Conservation (phyloP, 2,329 filamentous ascomycete species). For the Parafenestella ontariensis region DNA sequence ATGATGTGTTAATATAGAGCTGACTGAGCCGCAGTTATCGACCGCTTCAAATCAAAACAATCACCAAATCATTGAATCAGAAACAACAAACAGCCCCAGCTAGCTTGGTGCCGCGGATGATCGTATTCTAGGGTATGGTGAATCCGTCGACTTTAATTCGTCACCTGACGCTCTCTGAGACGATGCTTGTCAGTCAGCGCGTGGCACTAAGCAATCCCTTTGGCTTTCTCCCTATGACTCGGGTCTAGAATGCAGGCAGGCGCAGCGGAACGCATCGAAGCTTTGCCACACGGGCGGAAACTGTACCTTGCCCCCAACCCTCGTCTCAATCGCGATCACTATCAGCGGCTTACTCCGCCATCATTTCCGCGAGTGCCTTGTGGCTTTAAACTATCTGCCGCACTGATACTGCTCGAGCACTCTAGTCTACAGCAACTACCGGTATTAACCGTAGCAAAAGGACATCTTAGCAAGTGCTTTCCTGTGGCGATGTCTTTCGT, state of each 20-base stretch:
- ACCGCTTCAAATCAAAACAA: slow-evolving; percentile 16
- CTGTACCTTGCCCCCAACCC: slow-evolving; percentile 6
- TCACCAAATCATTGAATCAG: slow-evolving; percentile 14
- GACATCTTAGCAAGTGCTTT: background rate
- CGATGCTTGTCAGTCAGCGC: slow-evolving; percentile 34
- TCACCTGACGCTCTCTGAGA: slow-evolving; percentile 30
- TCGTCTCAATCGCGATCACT: slow-evolving; percentile 1
- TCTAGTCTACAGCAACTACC: background rate
- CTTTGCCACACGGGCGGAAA: slow-evolving; percentile 36
- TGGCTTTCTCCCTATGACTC: slow-evolving; percentile 23
- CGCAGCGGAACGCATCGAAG: slow-evolving; percentile 28
- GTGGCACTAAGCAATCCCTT: slow-evolving; percentile 23
- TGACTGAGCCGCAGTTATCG: slow-evolving; percentile 43
- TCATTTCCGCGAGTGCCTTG: slow-evolving; percentile 1
- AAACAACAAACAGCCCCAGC: slow-evolving; percentile 16
- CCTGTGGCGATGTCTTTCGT: background rate
- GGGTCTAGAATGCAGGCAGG: slow-evolving; percentile 26
- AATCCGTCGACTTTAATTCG: slow-evolving; percentile 24
- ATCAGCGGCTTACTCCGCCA: slow-evolving; percentile 9
- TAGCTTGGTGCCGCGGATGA: slow-evolving; percentile 22
- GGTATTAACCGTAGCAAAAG: background rate
- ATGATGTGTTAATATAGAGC: slow-evolving; percentile 25
- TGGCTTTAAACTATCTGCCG: slow-evolving; percentile 12
- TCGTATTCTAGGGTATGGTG: slow-evolving; percentile 27
- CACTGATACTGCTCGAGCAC: background rate